Evolutionary conservation across 108 stramenopile species (phyloP).

Genomic region (Nitzschia putrida): DNA sequence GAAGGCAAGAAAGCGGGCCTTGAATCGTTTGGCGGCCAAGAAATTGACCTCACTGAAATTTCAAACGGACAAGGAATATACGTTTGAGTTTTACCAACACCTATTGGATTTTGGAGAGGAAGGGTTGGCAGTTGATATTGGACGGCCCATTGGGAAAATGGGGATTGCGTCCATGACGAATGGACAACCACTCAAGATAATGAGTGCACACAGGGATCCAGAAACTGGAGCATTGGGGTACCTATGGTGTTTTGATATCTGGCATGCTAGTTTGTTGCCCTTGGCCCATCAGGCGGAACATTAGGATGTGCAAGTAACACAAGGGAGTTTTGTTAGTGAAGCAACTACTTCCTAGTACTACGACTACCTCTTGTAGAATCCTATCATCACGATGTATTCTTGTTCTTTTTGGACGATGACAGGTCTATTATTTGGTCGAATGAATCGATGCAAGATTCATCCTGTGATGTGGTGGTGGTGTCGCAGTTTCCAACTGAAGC

Average conservation of each 20-base stretch:
- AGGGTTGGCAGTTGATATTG: constrained; percentile 48
- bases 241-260: constrained; percentile 67
- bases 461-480: too few species aligned
- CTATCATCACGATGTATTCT: too few species aligned
- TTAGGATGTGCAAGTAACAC: neutral
- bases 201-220: constrained; percentile 27
- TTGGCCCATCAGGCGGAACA: neutral
- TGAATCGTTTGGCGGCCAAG: constrained; percentile 41
- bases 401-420: too few species aligned
- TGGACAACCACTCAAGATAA: constrained; percentile 63
- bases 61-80: constrained; percentile 51
- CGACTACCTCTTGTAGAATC: too few species aligned
- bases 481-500: too few species aligned
- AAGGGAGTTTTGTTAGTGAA: too few species aligned
- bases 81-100: constrained; percentile 77
- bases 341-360: too few species aligned
- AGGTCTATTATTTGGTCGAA: too few species aligned
- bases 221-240: constrained; percentile 4
- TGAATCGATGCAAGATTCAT: too few species aligned
- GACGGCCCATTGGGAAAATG: constrained; percentile 52
- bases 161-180: constrained; percentile 41
- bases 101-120: constrained; percentile 39
- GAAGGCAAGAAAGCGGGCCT: constrained; percentile 47
- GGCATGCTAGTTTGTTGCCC: constrained; percentile 42
- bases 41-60: neutral